These are phyloP conservation scores for Hemileia vastatrix DNA, from an alignment of 1,284 basidiomycete genomes.

Conservation along the genomic window DNA sequence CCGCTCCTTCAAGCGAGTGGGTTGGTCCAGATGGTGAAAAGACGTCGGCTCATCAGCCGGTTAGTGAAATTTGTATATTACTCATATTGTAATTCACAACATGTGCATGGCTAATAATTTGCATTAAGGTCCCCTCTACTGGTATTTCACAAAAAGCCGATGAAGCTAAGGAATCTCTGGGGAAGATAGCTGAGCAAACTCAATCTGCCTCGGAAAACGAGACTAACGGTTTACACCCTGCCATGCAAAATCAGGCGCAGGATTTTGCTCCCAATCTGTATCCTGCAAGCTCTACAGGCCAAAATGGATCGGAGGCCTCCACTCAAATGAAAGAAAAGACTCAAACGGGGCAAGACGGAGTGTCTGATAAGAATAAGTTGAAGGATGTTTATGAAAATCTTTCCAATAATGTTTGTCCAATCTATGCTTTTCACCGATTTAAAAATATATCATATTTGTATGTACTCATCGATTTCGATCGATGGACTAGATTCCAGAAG, in stretches of 20 bases:
- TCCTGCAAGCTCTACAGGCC: too few relatives aligned
- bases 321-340: not conserved
- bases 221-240: too few relatives aligned
- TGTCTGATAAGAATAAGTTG: slow-evolving; percentile 13
- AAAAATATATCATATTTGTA: too few relatives aligned
- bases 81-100: not conserved
- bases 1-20: slow-evolving; percentile 40
- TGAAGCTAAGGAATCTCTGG: slow-evolving; percentile 10
- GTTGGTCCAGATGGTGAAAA: slow-evolving; percentile 18
- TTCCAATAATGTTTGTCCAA: slow-evolving; percentile 1
- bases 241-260: too few relatives aligned
- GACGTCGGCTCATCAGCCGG: slow-evolving; percentile 7
- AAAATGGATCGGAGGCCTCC: too few relatives aligned
- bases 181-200: too few relatives aligned
- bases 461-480: too few relatives aligned
- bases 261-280: too few relatives aligned
- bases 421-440: not conserved
- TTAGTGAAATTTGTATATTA: not conserved
- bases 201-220: too few relatives aligned
- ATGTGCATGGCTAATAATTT: not conserved
- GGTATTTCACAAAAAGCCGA: slow-evolving; percentile 9
- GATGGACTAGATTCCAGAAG: slow-evolving; percentile 37
- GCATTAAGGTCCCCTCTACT: slow-evolving; percentile 18
- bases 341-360: not conserved
- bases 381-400: slow-evolving; percentile 19